Base-by-base conservation (phyloP, 495 filamentous ascomycete genomes). In the Clohesyomyces aquaticus region DNA sequence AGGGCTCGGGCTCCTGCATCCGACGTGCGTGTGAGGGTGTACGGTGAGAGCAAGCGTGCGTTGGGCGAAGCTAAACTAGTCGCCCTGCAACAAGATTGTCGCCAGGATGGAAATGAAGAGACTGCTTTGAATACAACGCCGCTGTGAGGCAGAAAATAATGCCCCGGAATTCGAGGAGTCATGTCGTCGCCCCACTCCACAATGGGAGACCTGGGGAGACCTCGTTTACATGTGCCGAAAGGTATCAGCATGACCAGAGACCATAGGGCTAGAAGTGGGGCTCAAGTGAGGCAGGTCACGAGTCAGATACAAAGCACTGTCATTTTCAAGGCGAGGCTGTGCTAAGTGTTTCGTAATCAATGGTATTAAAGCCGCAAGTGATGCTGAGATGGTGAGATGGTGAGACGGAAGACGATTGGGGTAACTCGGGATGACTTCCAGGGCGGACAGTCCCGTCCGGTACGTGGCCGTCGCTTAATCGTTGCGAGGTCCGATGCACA, bases 391-490 rank as follows among this genome's bases (percentile, higher is more conserved):
- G 43, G 29, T 54, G 3, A 10, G 43, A 50, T 29, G 43, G 29
- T 54, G 49, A 61, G 58, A 61, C 58, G 58, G n/a, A 53, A 10
- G n/a, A 4, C 4, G 58, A 21, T 14, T 8, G 19, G 3, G 22
- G 21, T 38, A 38, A 38, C 6, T 38, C 32, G 32, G 32, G 32
- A 38, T 6, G 14, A 14, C 14, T 14, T 38, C 14, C 32, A 19
- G 4, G 23, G 49, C 50, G 41, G 50, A 11, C 42, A 19, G 60
- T 32, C 43, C 4, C n/a, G 26, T n/a, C n/a, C 29, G 26, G 45
- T 45, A 66, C 63, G 63, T 66, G 57, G 63, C 63, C 57, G 51
- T 43, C 51, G 56, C 63, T 51, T 38, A 66, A 66, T 61, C 41
- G 56, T 49, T 29, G 49, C 63, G 29, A 38, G 32, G 14, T 6